Percentiles rank a stretch among this genome's conserved stretches.
phyloP scores from a whole-genome alignment of 106 monocot species.

The Gastrodia elata region DNA sequence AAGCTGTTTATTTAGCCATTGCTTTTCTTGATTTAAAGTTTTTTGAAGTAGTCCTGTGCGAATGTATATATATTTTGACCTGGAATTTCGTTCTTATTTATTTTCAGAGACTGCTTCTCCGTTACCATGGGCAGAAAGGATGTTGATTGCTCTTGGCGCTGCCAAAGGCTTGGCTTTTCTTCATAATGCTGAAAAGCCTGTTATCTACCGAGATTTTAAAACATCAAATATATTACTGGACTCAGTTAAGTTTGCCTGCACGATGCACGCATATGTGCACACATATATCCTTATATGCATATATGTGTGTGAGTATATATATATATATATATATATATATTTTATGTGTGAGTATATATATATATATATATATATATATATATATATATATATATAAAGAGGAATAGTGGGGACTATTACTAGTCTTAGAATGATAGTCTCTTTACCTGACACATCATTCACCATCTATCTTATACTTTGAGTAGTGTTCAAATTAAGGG shows the following conservation, averaged over 20 bases:
- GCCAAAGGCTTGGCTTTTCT: constrained; percentile 78
- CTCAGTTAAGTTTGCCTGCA: constrained; percentile 38
- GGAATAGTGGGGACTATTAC: too few relatives aligned
- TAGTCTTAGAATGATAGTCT: too few relatives aligned
- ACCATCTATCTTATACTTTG: too few relatives aligned
- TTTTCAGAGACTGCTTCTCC: constrained; percentile 63
- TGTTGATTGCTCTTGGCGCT: constrained; percentile 82
- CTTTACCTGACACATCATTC: too few relatives aligned
- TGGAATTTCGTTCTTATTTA: neutral
- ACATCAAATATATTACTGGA: constrained; percentile 86
- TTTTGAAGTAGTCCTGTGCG: neutral
- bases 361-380: neutral
- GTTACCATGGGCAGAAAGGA: constrained; percentile 63
- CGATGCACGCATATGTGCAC: too few relatives aligned
- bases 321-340: too few relatives aligned
- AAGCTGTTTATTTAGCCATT: neutral
- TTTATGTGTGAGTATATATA: too few relatives aligned
- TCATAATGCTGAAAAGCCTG: constrained; percentile 73
- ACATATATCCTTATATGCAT: too few relatives aligned
- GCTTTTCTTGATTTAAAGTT: neutral
- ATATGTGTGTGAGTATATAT: too few relatives aligned
- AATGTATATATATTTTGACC: neutral
- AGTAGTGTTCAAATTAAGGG: too few relatives aligned
- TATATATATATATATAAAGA: too few relatives aligned
- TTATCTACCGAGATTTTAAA: constrained; percentile 84